Conservation (phyloP, 345 rosid species). For the Eucalyptus cladocalyx region DNA sequence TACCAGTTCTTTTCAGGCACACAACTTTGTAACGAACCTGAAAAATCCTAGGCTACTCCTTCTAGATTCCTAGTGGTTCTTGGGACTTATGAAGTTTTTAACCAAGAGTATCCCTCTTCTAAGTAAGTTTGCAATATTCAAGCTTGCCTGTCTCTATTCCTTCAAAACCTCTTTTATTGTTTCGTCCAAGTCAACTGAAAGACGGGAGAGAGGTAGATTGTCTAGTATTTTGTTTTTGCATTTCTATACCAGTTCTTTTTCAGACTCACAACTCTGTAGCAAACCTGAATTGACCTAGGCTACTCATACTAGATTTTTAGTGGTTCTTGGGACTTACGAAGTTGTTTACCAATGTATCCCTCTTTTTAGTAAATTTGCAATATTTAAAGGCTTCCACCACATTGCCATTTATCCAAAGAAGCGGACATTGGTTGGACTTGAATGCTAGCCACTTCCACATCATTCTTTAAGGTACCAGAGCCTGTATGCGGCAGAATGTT, state of each 20-base stretch:
- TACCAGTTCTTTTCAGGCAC: neutral
- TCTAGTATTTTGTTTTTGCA: neutral
- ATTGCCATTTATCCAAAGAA: neutral
- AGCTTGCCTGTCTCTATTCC: neutral
- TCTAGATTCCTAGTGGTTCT: neutral
- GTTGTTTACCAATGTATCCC: neutral
- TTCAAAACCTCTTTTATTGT: neutral
- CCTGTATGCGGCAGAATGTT: neutral
- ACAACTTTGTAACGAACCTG: neutral
- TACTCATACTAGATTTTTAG: neutral
- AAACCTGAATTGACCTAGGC: neutral
- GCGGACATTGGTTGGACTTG: neutral
- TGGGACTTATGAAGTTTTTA: neutral
- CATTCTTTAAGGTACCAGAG: neutral
- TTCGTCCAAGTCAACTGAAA: neutral
- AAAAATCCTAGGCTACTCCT: neutral
- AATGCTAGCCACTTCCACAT: neutral
- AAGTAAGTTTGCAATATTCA: neutral
- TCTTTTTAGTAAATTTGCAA: neutral
- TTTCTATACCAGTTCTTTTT: neutral
- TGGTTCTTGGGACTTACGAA: neutral
- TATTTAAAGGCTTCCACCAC: neutral
- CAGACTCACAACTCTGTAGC: neutral
- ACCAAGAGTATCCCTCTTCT: neutral
- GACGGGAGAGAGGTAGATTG: neutral